Conservation (phyloP, 352 stramenopile genomes). For the Phytophthora gonapodyides region DNA sequence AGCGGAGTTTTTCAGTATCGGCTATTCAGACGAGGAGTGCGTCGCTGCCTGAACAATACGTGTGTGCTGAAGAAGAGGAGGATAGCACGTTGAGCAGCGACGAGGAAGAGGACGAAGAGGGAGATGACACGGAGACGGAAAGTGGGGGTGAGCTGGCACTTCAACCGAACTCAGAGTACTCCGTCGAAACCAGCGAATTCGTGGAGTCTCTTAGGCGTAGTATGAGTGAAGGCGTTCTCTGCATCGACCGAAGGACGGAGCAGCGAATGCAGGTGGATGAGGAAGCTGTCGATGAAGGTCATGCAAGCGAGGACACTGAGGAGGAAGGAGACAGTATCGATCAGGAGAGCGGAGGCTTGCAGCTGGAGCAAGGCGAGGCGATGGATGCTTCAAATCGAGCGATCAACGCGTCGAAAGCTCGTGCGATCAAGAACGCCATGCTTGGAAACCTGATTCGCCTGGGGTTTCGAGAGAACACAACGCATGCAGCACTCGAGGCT, state of each 20-base stretch:
- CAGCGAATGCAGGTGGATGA: constrained; percentile 2
- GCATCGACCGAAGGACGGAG: not conserved
- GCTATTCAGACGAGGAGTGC: constrained; percentile 3
- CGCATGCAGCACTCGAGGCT: constrained; percentile 55
- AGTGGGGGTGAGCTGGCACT: constrained; percentile 8
- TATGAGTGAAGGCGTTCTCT: not conserved
- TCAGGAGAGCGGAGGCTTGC: constrained; percentile 4
- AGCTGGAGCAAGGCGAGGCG: constrained; percentile 34
- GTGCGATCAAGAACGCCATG: constrained; percentile 64
- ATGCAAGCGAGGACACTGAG: constrained; percentile 12
- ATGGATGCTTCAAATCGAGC: constrained; percentile 54
- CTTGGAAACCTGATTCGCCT: constrained; percentile 48
- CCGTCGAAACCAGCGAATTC: constrained; percentile 11
- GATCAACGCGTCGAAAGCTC: constrained; percentile 69
- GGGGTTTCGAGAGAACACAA: constrained; percentile 51
- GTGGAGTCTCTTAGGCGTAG: constrained; percentile 2
- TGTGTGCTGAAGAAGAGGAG: constrained; percentile 17
- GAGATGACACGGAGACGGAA: constrained; percentile 27
- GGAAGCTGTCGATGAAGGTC: constrained; percentile 9
- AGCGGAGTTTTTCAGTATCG: constrained; percentile 4
- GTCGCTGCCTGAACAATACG: constrained; percentile 12
- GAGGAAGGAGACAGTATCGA: constrained; percentile 10
- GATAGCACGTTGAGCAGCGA: constrained; percentile 36
- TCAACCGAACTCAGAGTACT: constrained; percentile 14
- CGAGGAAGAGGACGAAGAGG: constrained; percentile 23